These are phyloP conservation scores for Penicillium sp. DNA, from an alignment of 2,329 filamentous ascomycete species.

Conservation along the genomic window DNA sequence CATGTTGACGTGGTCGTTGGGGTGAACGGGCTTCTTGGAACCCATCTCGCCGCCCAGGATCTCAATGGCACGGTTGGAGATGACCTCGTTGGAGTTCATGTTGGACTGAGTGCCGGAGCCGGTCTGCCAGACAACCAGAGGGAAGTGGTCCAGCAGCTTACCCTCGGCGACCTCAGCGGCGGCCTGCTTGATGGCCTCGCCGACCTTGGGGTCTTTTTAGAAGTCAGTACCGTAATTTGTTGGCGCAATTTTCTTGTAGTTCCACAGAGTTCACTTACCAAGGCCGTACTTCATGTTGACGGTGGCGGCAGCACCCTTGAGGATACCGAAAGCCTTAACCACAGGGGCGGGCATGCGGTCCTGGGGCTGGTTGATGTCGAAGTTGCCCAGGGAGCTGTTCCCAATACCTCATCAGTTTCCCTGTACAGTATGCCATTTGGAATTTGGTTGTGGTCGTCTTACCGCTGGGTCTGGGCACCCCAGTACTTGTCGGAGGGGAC, in stretches of 20 bases:
- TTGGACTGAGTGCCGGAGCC: constrained; percentile 98
- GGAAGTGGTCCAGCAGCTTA: constrained; percentile 96
- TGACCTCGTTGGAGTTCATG: constrained; percentile 99
- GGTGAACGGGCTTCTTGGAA: constrained; percentile 97
- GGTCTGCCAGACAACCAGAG: constrained; percentile 98
- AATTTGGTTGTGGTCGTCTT: constrained; percentile 25
- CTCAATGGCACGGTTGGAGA: constrained; percentile 98
- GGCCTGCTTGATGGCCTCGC: constrained; percentile 90
- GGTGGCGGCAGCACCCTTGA: constrained; percentile 93
- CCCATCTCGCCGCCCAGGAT: constrained; percentile 93
- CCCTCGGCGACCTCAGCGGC: constrained; percentile 89
- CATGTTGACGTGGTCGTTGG: constrained; percentile 99
- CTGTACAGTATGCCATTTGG: background rate
- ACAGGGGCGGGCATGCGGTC: constrained; percentile 96
- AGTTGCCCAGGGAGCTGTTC: constrained; percentile 80
- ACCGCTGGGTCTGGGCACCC: constrained; percentile 94
- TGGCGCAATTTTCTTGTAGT: background rate
- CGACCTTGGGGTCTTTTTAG: constrained; percentile 77
- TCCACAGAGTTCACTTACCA: constrained; percentile 44
- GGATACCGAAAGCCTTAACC: constrained; percentile 89
- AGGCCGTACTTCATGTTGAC: constrained; percentile 96
- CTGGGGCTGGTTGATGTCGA: constrained; percentile 98
- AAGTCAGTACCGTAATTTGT: background rate
- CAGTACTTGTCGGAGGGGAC: constrained; percentile 94
- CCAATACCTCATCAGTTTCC: constrained; percentile 22